Evolutionary conservation across 169 alveolate genomes (phyloP).

Genomic region (Plasmodium ovale): DNA sequence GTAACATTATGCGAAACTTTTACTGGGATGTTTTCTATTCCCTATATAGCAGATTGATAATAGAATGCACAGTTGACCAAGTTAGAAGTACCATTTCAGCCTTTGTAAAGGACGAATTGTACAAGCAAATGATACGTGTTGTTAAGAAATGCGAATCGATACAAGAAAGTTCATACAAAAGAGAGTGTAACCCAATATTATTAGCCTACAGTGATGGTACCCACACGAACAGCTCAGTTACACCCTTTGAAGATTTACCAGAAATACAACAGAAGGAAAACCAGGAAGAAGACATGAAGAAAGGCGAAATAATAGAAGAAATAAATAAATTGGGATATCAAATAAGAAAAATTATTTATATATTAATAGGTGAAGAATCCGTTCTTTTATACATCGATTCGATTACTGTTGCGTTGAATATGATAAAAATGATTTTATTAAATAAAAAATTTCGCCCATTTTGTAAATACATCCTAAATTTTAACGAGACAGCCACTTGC

Average conservation of each 20-base stretch:
- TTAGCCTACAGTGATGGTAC: not conserved
- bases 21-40: conserved; percentile 62
- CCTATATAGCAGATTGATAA: conserved; percentile 32
- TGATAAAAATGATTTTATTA: conserved; percentile 59
- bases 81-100: conserved; percentile 38
- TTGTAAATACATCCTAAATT: conserved; percentile 25
- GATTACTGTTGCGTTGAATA: conserved; percentile 67
- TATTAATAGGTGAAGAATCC: conserved; percentile 56
- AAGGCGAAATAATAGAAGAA: not conserved
- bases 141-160: conserved; percentile 4
- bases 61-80: conserved; percentile 12
- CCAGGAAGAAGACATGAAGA: not conserved
- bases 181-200: not conserved
- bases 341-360: conserved; percentile 36
- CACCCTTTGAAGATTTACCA: not conserved
- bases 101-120: conserved; percentile 53
- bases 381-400: conserved; percentile 50
- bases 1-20: conserved; percentile 72
- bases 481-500: conserved; percentile 44
- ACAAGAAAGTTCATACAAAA: not conserved
- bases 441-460: conserved; percentile 51
- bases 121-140: conserved; percentile 23
- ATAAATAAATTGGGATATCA: conserved; percentile 61
- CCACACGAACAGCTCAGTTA: no score
- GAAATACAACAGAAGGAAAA: not conserved